These are phyloP conservation scores for Penicillium lividum DNA, from an alignment of 495 filamentous ascomycete species.

Conservation along the genomic window DNA sequence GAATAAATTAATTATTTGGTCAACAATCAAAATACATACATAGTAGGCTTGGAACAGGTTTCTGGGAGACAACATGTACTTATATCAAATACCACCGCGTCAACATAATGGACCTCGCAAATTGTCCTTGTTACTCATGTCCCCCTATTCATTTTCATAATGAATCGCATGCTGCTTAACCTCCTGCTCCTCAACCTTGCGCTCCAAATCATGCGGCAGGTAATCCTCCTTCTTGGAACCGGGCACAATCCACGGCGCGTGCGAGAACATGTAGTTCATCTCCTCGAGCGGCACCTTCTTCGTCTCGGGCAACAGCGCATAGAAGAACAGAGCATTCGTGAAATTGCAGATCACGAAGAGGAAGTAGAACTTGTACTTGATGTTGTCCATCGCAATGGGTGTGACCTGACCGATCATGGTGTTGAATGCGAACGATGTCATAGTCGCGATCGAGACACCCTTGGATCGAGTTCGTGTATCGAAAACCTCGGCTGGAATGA, in stretches of 20 bases:
- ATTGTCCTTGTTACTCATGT: neutral
- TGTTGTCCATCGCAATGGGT: constrained; percentile 54
- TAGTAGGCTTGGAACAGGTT: neutral
- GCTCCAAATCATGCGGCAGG: constrained; percentile 40
- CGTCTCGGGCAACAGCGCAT: constrained; percentile 63
- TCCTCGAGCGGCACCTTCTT: constrained; percentile 65
- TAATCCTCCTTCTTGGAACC: constrained; percentile 42
- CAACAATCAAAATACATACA: constrained; percentile 1
- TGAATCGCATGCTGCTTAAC: constrained; percentile 31
- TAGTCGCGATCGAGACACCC: constrained; percentile 66
- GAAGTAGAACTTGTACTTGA: constrained; percentile 56
- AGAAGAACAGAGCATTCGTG: constrained; percentile 64
- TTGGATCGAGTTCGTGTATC: constrained; percentile 67
- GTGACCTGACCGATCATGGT: constrained; percentile 75
- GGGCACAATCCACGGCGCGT: constrained; percentile 67
- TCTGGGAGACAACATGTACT: neutral
- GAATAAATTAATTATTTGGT: constrained; percentile 22
- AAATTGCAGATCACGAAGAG: constrained; percentile 58
- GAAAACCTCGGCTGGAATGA: constrained; percentile 71
- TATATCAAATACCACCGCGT: neutral
- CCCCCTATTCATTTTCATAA: constrained; percentile 20
- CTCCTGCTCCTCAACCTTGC: constrained; percentile 40
- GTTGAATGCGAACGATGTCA: constrained; percentile 69
- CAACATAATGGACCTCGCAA: neutral
- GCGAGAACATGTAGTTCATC: constrained; percentile 70